These are phyloP conservation scores for Wickerhamiella azymoides DNA, from an alignment of 805 yeast species.

Conservation along the genomic window DNA sequence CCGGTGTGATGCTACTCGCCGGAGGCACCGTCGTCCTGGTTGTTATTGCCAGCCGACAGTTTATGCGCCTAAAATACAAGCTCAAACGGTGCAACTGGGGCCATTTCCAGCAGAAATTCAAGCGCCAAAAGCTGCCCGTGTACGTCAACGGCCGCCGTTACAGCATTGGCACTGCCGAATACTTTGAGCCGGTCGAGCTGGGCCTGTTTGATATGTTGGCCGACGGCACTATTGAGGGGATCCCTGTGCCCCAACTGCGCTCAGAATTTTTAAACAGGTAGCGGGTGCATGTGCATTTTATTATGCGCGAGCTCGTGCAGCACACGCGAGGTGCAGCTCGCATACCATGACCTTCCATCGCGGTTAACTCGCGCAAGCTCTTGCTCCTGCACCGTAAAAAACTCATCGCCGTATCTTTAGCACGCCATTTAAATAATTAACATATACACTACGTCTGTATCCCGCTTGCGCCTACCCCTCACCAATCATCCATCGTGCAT, in stretches of 20 bases:
- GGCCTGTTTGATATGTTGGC: not conserved
- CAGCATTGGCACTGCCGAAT: constrained; percentile 1
- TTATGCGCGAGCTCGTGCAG: too few relatives aligned
- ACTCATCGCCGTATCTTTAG: too few relatives aligned
- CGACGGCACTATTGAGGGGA: not conserved
- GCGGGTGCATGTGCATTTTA: too few relatives aligned
- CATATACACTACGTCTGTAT: too few relatives aligned
- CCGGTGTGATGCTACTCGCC: constrained; percentile 3
- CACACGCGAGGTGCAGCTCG: too few relatives aligned
- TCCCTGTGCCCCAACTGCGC: not conserved
- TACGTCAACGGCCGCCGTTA: not conserved
- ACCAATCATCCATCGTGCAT: not conserved
- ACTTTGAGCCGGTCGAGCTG: constrained; percentile 7
- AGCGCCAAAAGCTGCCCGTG: constrained; percentile 6
- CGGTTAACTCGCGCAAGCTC: not conserved
- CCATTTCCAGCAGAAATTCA: not conserved
- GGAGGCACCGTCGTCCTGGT: constrained; percentile 2
- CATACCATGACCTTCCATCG: too few relatives aligned
- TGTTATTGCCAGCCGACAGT: constrained; percentile 2
- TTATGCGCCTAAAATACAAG: not conserved
- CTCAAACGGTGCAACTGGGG: not conserved
- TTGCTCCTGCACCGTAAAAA: not conserved
- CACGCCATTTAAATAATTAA: too few relatives aligned
- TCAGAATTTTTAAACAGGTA: not conserved
- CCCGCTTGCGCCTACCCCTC: not conserved